A percentile compares a stretch with the other conserved stretches of the same genome.
Conservation (phyloP, 805 yeast species). For the Wickerhamomyces kurtzmanii region DNA sequence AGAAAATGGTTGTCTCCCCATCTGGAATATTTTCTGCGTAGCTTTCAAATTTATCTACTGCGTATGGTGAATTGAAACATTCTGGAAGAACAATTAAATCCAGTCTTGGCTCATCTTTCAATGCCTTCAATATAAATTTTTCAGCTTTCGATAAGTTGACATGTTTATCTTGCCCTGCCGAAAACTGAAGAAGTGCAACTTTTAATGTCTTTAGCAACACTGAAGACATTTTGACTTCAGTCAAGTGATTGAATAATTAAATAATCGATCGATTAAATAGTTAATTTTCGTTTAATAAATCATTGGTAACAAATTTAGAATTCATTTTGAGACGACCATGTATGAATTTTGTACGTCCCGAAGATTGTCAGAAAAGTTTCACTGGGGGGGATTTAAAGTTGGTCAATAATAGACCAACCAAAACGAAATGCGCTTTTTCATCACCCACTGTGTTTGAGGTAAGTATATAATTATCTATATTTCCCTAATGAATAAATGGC, state of each 20-base stretch:
- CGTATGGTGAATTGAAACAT: slow-evolving; percentile 92
- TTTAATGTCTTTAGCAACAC: slow-evolving; percentile 42
- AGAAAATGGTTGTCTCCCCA: slow-evolving; percentile 54
- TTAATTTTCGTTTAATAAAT: no score
- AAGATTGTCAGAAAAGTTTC: no score
- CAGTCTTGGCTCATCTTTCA: slow-evolving; percentile 41
- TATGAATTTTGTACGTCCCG: no score
- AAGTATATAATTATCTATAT: no score
- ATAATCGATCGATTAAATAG: slow-evolving; percentile 1
- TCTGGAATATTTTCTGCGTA: slow-evolving; percentile 76
- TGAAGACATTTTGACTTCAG: slow-evolving; percentile 1
- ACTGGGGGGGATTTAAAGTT: no score
- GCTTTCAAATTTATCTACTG: slow-evolving; percentile 73
- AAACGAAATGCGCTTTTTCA: no score
- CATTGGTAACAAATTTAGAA: no score
- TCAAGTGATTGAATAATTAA: not conserved
- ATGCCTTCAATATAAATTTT: slow-evolving; percentile 49
- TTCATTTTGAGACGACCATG: no score
- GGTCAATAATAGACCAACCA: no score
- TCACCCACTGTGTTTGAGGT: no score
- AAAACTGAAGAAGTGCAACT: slow-evolving; percentile 78
- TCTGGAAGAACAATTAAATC: slow-evolving; percentile 86
- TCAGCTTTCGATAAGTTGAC: slow-evolving; percentile 63
- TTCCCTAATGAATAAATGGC: no score
- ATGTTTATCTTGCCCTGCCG: slow-evolving; percentile 57